Percentiles rank a stretch among this genome's conserved stretches.
Evolutionary conservation across 2,329 filamentous ascomycete genomes (phyloP).

Genomic region (Trichophyton mentagrophytes): DNA sequence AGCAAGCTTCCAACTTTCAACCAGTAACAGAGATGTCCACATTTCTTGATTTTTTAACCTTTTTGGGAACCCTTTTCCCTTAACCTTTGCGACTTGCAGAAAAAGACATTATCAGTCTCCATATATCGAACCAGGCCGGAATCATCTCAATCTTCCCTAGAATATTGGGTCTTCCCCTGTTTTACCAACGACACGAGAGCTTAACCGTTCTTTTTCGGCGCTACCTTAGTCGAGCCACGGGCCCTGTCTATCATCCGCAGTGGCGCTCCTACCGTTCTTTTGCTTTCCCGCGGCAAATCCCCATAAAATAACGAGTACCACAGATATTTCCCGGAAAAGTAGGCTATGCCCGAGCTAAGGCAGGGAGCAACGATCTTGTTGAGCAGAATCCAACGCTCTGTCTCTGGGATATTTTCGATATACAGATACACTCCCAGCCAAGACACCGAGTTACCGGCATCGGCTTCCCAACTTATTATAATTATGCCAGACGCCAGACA

Average conservation of each 20-base stretch:
- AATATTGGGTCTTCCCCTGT: not conserved
- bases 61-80: not conserved
- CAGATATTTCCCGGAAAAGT: not conserved
- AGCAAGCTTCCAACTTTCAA: not conserved
- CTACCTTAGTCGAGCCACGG: conserved; percentile 4
- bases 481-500: not conserved
- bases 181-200: conserved; percentile 3
- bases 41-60: not conserved
- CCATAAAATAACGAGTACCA: not conserved
- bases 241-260: conserved; percentile 4
- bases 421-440: not conserved
- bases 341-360: not conserved
- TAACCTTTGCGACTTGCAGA: not conserved
- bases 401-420: not conserved
- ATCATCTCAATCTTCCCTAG: not conserved
- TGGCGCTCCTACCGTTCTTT: conserved; percentile 3
- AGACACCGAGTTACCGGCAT: not conserved
- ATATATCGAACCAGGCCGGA: not conserved
- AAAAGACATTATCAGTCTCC: not conserved
- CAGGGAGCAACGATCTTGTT: not conserved
- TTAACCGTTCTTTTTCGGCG: not conserved
- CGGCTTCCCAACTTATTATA: not conserved
- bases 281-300: conserved; percentile 3
- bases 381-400: not conserved
- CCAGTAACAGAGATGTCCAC: not conserved